Percentiles rank a stretch among this genome's conserved stretches.
These are phyloP conservation scores for Globisporangium radiosum DNA, from an alignment of 352 stramenopile species.

Conservation along the genomic window DNA sequence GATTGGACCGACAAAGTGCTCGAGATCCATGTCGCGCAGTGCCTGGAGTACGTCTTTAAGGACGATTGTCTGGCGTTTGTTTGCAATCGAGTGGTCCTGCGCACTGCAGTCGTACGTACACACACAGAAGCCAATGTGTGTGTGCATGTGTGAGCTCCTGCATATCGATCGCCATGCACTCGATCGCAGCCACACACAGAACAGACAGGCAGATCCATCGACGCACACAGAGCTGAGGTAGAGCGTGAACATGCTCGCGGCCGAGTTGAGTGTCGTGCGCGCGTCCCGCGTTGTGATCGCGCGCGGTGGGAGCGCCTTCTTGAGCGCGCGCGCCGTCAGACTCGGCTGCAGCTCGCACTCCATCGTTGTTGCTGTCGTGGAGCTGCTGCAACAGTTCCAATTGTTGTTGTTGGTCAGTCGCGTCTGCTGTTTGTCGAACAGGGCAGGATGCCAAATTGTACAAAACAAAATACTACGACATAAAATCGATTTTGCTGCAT, in stretches of 20 bases:
- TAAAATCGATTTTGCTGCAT: too few relatives aligned
- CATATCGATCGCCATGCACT: neutral
- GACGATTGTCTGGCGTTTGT: conserved; percentile 73
- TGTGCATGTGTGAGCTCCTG: neutral
- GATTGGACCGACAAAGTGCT: conserved; percentile 64
- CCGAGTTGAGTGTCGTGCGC: conserved; percentile 59
- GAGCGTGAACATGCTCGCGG: conserved; percentile 70
- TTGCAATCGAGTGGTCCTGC: conserved; percentile 52
- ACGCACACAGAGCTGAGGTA: conserved; percentile 69
- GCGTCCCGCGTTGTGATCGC: conserved; percentile 65
- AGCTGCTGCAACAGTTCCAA: neutral
- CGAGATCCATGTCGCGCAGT: conserved; percentile 69
- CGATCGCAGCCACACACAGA: too few relatives aligned
- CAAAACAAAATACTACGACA: too few relatives aligned
- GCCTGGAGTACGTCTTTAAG: conserved; percentile 69
- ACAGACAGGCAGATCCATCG: too few relatives aligned
- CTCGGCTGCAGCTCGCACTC: conserved; percentile 61
- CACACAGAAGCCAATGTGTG: neutral
- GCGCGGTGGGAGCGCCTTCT: conserved; percentile 62
- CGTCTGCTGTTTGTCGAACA: too few relatives aligned
- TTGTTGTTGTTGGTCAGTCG: too few relatives aligned
- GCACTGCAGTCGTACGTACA: conserved; percentile 24
- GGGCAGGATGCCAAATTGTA: too few relatives aligned
- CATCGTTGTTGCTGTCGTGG: conserved; percentile 23
- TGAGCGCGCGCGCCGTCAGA: conserved; percentile 61